Percentiles rank a stretch among this genome's conserved stretches.
Conservation (phyloP, 2,329 filamentous ascomycete species). For the Lasiodiplodia theobromae region DNA sequence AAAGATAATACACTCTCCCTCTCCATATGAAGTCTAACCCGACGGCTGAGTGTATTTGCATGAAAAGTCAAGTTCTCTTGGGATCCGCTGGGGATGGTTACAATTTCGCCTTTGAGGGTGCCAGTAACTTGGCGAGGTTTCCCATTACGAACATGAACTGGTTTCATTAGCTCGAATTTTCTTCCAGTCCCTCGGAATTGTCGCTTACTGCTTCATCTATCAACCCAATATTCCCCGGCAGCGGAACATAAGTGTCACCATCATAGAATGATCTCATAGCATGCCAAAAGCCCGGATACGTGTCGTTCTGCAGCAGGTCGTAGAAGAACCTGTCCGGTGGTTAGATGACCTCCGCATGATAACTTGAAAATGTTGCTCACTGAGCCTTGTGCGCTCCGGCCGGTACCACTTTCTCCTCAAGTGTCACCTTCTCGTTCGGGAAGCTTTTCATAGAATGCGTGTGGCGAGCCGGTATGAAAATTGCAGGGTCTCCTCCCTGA, state of each 20-base stretch:
- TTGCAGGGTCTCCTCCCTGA: neutral
- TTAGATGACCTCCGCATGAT: too few species aligned
- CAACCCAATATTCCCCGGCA: slow-evolving; percentile 10
- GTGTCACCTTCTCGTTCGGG: slow-evolving; percentile 15
- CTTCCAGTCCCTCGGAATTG: too few species aligned
- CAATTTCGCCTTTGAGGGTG: neutral
- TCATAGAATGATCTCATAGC: slow-evolving; percentile 26
- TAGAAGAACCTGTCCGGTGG: slow-evolving; percentile 17
- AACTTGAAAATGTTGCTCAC: neutral
- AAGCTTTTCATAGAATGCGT: slow-evolving; percentile 24
- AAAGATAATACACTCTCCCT: too few species aligned
- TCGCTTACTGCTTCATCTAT: slow-evolving; percentile 19
- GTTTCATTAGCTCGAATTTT: too few species aligned
- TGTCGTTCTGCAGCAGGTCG: neutral
- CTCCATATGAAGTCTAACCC: too few species aligned
- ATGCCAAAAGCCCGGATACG: neutral
- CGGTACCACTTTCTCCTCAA: slow-evolving; percentile 13
- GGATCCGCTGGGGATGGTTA: neutral
- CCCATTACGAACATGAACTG: slow-evolving; percentile 3
- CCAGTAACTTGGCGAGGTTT: neutral
- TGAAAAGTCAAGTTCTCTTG: neutral
- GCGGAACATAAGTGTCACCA: slow-evolving; percentile 20
- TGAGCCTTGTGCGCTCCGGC: slow-evolving; percentile 19
- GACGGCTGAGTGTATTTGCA: too few species aligned
- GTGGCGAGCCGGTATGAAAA: slow-evolving; percentile 4